Percentiles rank a stretch among this genome's conserved stretches.
Evolutionary conservation across 306 rosid genomes (phyloP).

Genomic region (Astragalus glycyphyllos): DNA sequence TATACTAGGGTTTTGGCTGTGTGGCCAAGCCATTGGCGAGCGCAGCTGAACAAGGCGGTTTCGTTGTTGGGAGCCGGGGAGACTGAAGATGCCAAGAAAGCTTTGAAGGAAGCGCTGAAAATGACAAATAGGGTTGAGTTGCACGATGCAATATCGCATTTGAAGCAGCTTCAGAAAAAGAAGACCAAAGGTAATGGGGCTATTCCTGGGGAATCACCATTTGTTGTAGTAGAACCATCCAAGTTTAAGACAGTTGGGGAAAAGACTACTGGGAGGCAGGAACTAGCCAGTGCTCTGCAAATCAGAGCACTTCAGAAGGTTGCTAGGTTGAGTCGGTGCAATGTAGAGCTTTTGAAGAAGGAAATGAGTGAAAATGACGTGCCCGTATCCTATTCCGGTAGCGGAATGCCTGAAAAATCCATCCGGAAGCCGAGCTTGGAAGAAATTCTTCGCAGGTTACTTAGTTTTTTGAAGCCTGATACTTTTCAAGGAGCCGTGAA

Average conservation of each 20-base stretch:
- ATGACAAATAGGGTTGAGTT: constrained; percentile 98
- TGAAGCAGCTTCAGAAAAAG: constrained; percentile 96
- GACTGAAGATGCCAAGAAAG: constrained; percentile 86
- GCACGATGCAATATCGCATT: constrained; percentile 93
- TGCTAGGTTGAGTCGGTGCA: constrained; percentile 87
- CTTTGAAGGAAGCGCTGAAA: constrained; percentile 94
- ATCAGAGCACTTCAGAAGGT: constrained; percentile 91
- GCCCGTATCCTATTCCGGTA: constrained; percentile 86
- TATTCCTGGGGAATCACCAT: constrained; percentile 67
- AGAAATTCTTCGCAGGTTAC: constrained; percentile 83
- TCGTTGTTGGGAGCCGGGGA: constrained; percentile 94
- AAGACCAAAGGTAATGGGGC: constrained; percentile 71
- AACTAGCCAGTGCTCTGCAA: constrained; percentile 69
- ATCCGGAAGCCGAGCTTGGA: constrained; percentile 91
- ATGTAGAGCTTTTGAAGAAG: constrained; percentile 80
- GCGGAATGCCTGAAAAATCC: constrained; percentile 86
- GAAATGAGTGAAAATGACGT: constrained; percentile 87
- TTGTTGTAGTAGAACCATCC: constrained; percentile 62
- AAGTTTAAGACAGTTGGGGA: constrained; percentile 81
- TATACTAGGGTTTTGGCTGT: constrained; percentile 92
- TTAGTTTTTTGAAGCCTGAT: constrained; percentile 84
- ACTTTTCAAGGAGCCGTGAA: constrained; percentile 97
- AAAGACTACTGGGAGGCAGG: constrained; percentile 74
- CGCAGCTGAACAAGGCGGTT: constrained; percentile 97
- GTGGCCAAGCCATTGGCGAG: constrained; percentile 99